Base-by-base conservation (phyloP, 352 stramenopile genomes). In the Globisporangium carolinianum region DNA sequence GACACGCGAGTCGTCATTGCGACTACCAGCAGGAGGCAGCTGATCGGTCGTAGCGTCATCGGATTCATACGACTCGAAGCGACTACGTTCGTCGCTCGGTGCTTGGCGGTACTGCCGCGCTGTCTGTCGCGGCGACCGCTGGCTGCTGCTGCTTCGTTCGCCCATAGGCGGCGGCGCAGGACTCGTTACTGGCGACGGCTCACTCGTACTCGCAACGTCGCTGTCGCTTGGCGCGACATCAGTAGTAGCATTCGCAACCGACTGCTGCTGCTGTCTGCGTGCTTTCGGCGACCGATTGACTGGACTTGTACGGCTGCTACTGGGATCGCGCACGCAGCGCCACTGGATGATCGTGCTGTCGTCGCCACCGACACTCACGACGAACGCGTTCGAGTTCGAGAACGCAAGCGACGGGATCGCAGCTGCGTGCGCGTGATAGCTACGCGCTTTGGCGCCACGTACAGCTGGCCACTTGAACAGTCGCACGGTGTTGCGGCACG, bases 341-440 rank as follows among this genome's bases (percentile, higher is more conserved):
- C 77, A 87, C 53, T 90, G 77, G 18, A 88, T 69, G 17, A 90
- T 55, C 10, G 80, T 75, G 15, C 66, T 68, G 52, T 90, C 80
- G 12, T 83, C 72, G 1, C 79, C 79, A 45, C 76, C 79, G 9
- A 75, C 66, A 15, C 77, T 78, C 32, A 88, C n/a, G 3, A 88
- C 53, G 53, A 73, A 81, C 6, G 54, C 47, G 45, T 83, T 60
- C 14, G 83, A 72, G 47, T 73, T 76, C 10, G 73, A 72, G 48
- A 88, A 86, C 7, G 59, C 67, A 24, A 88, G 60, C 24, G 67
- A 67, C 35, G 72, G 60, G 51, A 90, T 86, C 15, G 66, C 17
- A 0, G 72, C 62, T 24, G 75, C 73, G 43, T 88, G 80, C 0
- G 62, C 77, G 36, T 75, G 68, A 52, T 75, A 87, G 7, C 62